phyloP scores from a whole-genome alignment of 2,329 filamentous ascomycete species.

The Ophiocordyceps camponoti-leonardi region DNA sequence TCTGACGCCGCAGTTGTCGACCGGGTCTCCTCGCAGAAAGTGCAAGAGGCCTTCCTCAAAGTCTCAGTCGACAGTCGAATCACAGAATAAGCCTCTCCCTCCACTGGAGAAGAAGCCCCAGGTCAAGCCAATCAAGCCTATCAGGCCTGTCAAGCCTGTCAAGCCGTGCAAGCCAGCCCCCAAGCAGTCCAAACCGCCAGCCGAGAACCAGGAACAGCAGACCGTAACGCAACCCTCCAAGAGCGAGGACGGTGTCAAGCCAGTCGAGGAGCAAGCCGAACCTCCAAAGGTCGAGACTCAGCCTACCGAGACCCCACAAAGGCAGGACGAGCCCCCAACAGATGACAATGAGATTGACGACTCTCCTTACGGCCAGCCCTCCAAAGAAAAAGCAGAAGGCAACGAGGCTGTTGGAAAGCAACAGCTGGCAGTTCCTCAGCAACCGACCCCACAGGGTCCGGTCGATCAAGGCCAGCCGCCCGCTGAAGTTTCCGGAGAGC shows the following conservation, averaged over 20 bases:
- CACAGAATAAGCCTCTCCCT: not conserved
- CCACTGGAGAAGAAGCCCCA: not conserved
- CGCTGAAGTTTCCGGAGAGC: not conserved
- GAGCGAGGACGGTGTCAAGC: not conserved
- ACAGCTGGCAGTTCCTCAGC: not conserved
- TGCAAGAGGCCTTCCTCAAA: not conserved
- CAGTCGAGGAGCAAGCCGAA: not conserved
- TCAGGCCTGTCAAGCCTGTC: too few relatives aligned
- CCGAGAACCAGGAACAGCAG: not conserved
- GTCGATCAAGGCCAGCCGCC: not conserved
- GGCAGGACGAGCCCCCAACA: not conserved
- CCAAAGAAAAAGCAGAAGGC: not conserved
- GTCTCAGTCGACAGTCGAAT: not conserved
- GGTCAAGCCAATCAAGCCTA: not conserved
- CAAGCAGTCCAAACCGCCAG: not conserved
- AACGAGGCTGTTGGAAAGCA: not conserved
- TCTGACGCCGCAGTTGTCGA: not conserved
- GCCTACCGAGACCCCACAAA: not conserved
- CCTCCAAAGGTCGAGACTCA: not conserved
- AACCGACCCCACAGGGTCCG: not conserved
- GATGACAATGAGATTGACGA: not conserved
- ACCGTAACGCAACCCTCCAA: not conserved
- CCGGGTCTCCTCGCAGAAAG: not conserved
- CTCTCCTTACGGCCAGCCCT: not conserved
- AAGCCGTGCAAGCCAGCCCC: not conserved